A percentile compares a stretch with the other conserved stretches of the same genome.
These are phyloP conservation scores for Elsinoe fawcettii DNA, from an alignment of 2,329 filamentous ascomycete genomes.

Conservation along the genomic window DNA sequence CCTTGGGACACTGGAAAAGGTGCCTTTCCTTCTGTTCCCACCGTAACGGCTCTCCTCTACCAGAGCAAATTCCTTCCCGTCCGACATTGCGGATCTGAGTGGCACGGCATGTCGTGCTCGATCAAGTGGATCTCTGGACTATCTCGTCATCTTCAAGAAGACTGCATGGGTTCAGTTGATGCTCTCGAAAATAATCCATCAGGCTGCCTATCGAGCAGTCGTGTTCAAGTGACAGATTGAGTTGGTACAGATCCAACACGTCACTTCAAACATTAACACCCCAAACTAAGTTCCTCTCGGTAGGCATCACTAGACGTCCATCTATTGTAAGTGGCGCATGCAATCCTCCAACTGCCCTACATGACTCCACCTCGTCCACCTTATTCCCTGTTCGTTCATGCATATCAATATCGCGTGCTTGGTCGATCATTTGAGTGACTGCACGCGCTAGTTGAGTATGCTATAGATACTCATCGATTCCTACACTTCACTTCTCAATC, in stretches of 20 bases:
- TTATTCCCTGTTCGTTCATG: neutral
- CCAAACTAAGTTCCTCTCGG: neutral
- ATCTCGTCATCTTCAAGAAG: too few species aligned
- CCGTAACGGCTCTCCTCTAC: neutral
- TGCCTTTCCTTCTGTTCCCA: neutral
- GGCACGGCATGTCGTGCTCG: neutral
- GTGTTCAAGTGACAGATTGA: too few species aligned
- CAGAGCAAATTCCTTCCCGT: neutral
- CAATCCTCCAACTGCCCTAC: constrained; percentile 2
- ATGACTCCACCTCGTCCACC: neutral
- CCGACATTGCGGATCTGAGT: neutral
- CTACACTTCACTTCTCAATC: neutral
- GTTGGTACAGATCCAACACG: neutral
- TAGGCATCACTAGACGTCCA: neutral
- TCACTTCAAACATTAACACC: neutral
- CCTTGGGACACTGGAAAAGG: neutral
- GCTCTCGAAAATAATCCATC: too few species aligned
- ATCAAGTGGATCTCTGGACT: too few species aligned
- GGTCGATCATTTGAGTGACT: neutral
- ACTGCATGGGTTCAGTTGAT: too few species aligned
- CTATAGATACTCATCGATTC: neutral
- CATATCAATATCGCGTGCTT: neutral
- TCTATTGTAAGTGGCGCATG: constrained; percentile 1
- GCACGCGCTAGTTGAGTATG: neutral
- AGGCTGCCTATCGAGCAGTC: too few species aligned